These are phyloP conservation scores for Lumnitzera littorea DNA, from an alignment of 345 rosid species.

Conservation along the genomic window DNA sequence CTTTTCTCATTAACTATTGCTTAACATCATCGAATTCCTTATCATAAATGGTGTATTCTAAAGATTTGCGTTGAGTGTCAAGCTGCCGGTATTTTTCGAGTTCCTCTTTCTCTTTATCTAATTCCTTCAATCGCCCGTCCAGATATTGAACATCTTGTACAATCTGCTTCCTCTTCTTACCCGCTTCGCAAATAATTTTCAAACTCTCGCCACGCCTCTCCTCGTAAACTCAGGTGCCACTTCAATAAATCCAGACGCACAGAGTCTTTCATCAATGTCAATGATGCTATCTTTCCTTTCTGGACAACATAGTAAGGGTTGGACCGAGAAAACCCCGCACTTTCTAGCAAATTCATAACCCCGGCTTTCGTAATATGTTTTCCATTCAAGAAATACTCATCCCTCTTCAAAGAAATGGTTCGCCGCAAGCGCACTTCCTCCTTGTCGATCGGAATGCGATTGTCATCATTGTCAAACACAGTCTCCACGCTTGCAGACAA, in stretches of 20 bases:
- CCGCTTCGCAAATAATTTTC: conserved; percentile 95
- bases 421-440: conserved; percentile 89
- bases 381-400: conserved; percentile 87
- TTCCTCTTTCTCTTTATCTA: conserved; percentile 98
- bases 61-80: conserved; percentile 91
- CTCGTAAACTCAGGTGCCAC: conserved; percentile 97
- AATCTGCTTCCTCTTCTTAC: conserved; percentile 92
- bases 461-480: conserved; percentile 89
- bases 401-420: conserved; percentile 82
- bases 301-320: conserved; percentile 98
- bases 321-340: conserved; percentile 98
- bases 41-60: conserved; percentile 91
- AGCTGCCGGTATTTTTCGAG: conserved; percentile 92
- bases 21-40: conserved; percentile 85
- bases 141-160: conserved; percentile 96
- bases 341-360: conserved; percentile 93
- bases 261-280: conserved; percentile 92
- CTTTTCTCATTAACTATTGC: conserved; percentile 71
- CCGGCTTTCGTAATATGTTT: conserved; percentile 97
- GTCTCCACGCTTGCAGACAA: conserved; percentile 88
- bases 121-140: conserved; percentile 86
- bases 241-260: conserved; percentile 92
- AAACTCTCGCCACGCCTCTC: conserved; percentile 98
- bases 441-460: conserved; percentile 95
- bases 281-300: conserved; percentile 95